Percentiles rank a stretch among this genome's conserved stretches.
These are phyloP conservation scores for Candida dubliniensis DNA, from an alignment of 1,139 yeast species.

Conservation along the genomic window DNA sequence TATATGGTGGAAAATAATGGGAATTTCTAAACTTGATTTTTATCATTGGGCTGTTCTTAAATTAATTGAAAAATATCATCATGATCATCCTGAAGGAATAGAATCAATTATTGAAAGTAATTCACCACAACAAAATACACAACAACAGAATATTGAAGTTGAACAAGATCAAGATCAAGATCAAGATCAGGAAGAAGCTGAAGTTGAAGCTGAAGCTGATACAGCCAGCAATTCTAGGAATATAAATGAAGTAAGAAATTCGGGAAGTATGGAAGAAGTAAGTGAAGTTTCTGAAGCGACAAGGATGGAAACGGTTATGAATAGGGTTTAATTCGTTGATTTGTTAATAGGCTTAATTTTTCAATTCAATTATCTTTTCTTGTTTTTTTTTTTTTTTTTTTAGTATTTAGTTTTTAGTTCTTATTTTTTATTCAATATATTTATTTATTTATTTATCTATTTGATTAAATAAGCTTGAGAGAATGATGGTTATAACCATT, in stretches of 20 bases:
- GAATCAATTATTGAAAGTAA: background rate
- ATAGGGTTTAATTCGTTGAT: constrained; percentile 24
- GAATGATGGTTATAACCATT: too few relatives aligned
- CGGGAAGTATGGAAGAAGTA: constrained; percentile 8
- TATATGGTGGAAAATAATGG: constrained; percentile 58
- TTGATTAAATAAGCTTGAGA: too few relatives aligned
- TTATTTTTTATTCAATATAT: background rate
- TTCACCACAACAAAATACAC: background rate
- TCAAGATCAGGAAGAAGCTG: too few relatives aligned
- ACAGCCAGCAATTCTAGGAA: background rate
- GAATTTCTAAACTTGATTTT: constrained; percentile 47
- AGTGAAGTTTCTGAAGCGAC: constrained; percentile 8
- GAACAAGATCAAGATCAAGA: background rate
- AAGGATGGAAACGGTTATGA: constrained; percentile 26
- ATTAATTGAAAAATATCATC: constrained; percentile 27
- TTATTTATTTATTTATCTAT: too few relatives aligned
- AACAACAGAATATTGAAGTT: background rate
- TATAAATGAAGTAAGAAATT: constrained; percentile 1
- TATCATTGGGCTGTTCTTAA: constrained; percentile 53
- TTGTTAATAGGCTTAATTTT: background rate
- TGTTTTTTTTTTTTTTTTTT: background rate
- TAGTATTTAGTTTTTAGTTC: too few relatives aligned
- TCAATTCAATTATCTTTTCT: background rate
- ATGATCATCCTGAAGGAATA: constrained; percentile 10
- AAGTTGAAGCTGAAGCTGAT: background rate